phyloP scores from a whole-genome alignment of 2,329 filamentous ascomycete species.

The Cadophora sp. region DNA sequence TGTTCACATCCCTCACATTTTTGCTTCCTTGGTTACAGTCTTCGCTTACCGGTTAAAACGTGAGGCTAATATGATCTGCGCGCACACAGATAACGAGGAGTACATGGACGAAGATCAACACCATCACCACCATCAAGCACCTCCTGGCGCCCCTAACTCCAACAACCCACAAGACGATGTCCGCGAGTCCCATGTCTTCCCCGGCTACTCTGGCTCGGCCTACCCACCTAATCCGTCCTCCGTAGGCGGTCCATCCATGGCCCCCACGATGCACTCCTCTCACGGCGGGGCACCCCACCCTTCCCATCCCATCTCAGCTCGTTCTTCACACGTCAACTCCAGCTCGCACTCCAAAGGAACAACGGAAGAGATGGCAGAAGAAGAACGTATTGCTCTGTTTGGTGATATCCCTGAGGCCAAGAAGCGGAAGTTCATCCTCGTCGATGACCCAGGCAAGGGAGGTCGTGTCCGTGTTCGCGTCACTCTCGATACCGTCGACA shows the following conservation, averaged over 20 bases:
- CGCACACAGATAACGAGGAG: slow-evolving; percentile 62
- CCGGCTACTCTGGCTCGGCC: slow-evolving; percentile 63
- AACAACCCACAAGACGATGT: slow-evolving; percentile 65
- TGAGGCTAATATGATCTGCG: slow-evolving; percentile 43
- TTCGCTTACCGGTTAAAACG: slow-evolving; percentile 42
- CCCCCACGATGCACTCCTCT: slow-evolving; percentile 56
- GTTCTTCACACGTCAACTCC: slow-evolving; percentile 25
- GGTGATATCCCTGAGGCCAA: slow-evolving; percentile 88
- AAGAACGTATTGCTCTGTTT: slow-evolving; percentile 75
- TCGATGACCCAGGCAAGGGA: slow-evolving; percentile 85
- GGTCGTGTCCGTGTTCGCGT: slow-evolving; percentile 87
- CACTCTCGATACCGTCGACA: slow-evolving; percentile 90
- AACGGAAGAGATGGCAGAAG: slow-evolving; percentile 48
- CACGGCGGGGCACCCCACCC: slow-evolving; percentile 55
- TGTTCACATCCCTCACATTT: slow-evolving; percentile 23
- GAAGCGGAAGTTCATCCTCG: slow-evolving; percentile 94
- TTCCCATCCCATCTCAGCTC: slow-evolving; percentile 49
- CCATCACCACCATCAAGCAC: slow-evolving; percentile 70
- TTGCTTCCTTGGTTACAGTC: slow-evolving; percentile 21
- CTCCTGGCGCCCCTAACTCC: slow-evolving; percentile 57
- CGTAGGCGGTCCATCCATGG: slow-evolving; percentile 65
- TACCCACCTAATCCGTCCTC: slow-evolving; percentile 67
- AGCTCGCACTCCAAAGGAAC: slow-evolving; percentile 35
- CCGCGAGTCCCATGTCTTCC: slow-evolving; percentile 77
- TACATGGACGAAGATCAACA: slow-evolving; percentile 66